A percentile compares a stretch with the other conserved stretches of the same genome.
phyloP scores from a whole-genome alignment of 2,329 filamentous ascomycete species.

The Lachnellula subtilissima region DNA sequence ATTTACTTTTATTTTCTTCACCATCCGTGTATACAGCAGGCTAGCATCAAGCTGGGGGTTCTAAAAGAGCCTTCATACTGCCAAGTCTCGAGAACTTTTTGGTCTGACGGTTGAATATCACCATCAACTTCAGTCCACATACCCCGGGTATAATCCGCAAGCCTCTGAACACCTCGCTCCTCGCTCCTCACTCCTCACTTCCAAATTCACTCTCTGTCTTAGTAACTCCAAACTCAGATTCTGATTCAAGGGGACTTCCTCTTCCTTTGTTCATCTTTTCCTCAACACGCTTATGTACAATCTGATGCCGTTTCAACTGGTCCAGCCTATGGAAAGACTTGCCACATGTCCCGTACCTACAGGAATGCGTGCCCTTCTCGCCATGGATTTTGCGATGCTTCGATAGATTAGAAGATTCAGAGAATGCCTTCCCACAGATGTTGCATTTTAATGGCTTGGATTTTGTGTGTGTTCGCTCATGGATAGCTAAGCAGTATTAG shows the following conservation, averaged over 20 bases:
- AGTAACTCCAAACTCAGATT: neutral
- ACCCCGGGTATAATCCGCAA: neutral
- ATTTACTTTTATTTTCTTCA: no score
- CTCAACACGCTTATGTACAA: conserved; percentile 26
- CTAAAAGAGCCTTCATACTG: neutral
- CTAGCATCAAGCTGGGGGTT: no score
- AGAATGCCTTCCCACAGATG: conserved; percentile 54
- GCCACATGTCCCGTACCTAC: conserved; percentile 43
- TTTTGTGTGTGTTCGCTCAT: conserved; percentile 61
- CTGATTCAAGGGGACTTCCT: conserved; percentile 21
- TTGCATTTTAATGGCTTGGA: conserved; percentile 58
- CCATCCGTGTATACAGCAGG: no score
- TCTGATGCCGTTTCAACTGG: conserved; percentile 53
- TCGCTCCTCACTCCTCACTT: neutral
- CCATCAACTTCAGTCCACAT: no score
- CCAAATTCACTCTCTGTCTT: conserved; percentile 6
- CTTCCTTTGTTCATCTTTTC: conserved; percentile 11
- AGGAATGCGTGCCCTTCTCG: conserved; percentile 46
- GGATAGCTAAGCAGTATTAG: conserved; percentile 48
- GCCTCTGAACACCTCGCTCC: neutral
- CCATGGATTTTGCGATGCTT: conserved; percentile 62
- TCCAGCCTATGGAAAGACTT: conserved; percentile 57
- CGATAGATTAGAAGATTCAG: conserved; percentile 61
- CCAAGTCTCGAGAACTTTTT: no score
- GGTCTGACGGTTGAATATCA: no score